Evolutionary conservation across 306 rosid species (phyloP), one percentile per base, ranked within the genome.

Genomic region (Trichosanthes truncata): DNA sequence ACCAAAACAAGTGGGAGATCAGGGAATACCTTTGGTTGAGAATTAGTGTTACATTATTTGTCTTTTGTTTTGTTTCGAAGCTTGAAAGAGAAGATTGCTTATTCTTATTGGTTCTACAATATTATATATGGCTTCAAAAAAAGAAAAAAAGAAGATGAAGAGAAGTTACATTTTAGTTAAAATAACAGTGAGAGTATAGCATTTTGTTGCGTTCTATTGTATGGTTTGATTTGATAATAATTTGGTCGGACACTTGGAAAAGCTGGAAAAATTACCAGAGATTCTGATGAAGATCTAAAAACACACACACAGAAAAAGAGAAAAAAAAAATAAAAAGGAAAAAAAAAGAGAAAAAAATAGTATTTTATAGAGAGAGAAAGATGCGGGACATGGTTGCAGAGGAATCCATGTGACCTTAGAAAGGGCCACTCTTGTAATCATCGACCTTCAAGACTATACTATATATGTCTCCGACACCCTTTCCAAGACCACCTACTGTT

Each of bases 351-450:
- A 51, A 15, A 51, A 20, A 51, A 51, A 51, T 4, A 84, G 80
- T 14, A 8, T 0, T 29, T 29, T 29, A 1, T 29, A 29, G 0
- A 82, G 80, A 43, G 68, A 45, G 79, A 0, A 3, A n/a, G 89
- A 82, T 81, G 84, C 88, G 82, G 84, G 87, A 89, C 88, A 81
- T 80, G 66, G 78, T 76, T 26, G 41, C 92, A 91, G 97, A 84
- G 91, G 93, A 93, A 90, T 84, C 93, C 97, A 89, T 89, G 97
- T 88, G 98, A 91, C 86, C 87, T 83, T 76, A 81, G 81, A 73
- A 85, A 84, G 82, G 79, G 83, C 89, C 89, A 84, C 87, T 85
- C 82, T 74, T 80, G 88, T 78, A 83, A 86, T 87, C 85, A 85
- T 85, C 91, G 79, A 80, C 83, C 46, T 29, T 53, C 41, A 78